Base-by-base conservation (phyloP, 2,329 filamentous ascomycete species). In the Lachnellula cervina region DNA sequence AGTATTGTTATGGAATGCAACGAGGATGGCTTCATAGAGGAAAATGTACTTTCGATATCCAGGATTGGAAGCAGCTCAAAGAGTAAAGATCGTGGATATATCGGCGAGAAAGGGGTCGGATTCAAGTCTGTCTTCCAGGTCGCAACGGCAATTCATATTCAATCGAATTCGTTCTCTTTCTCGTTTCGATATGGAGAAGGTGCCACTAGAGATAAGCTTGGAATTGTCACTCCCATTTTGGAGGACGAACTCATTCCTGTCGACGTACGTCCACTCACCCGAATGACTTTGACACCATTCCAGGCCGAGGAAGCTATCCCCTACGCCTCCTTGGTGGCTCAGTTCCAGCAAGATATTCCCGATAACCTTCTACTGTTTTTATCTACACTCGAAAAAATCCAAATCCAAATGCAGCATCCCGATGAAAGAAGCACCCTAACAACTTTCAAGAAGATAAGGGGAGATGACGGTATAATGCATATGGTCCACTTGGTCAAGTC, bases 1-100 rank as follows among this genome's bases (percentile, higher is more conserved):
- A 65, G 51, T 0, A 70, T 82, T 0, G 54, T 76, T 0, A 57
- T 81, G 2, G 76, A 80, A 48, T 52, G 38, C 34, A 58, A 58
- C 43, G 52, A 58, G 16, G 52, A 58, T 55, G 73, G 72, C 2
- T 76, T 75, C 54, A 68, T 60, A 2, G 52, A 65, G n/a, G 56
- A 57, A 2, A 66, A 76, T 54, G 59, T 75, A 7, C 38, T 60
- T 17, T 68, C 72, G 0, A 74, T 76, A 14, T 76, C 71, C 57
- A 57, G 57, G 5, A 70, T 66, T 6, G 68, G 70, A 4, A 52
- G 65, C 35, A 71, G 72, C 59, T 71, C 70, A 4, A 75, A 75
- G 58, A 65, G 62, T 4, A 50, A 50, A 8, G 4, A 11, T 8
- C 57, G 64, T 34, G 59, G 66, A 28, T 63, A 69, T 28, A 69